Base-by-base conservation (phyloP, 805 yeast species). In the Candida sithepensis region DNA sequence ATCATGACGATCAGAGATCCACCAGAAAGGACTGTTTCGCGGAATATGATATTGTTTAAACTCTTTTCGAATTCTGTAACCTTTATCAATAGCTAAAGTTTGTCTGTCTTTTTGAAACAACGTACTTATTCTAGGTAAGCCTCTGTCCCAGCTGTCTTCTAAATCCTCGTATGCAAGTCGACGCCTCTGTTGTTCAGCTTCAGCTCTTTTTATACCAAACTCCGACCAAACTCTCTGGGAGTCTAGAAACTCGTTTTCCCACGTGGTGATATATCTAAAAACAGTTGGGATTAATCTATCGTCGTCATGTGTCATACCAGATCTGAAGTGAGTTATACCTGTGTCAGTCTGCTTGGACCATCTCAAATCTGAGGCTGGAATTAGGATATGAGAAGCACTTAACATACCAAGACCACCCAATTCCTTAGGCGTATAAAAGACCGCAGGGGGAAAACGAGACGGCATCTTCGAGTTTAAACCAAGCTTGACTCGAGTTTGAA, bases 401-500 rank as follows among this genome's bases (percentile, higher is more conserved):
- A 94, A 71, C 99, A 94, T 94, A 22, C 99, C 99, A 39, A 94
- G 70, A 39, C 99, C 99, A 43, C 99, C 99, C 3, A 94, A 70
- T 64, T 94, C 99, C 57, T 91, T 92, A 0, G 99, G 99, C 0
- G 99, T 90, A 63, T 94, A 94, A 60, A 94, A 94, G 0, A 94
- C 99, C 3, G 97, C 97, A 0, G 99, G 99, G 3, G 99, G 99
- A 69, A 94, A 94, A 47, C 99, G 75, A 0, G 97, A 84, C 0
- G 99, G 99, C 99, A 94, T 94, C 67, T 94, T 94, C 13, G 98
- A 92, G 59, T 94, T 94, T 51, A 94, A 74, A 0, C 99, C 99
- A 70, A 92, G 78, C 63, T 94, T 94, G 18, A 94, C 96, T 54
- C 96, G 76, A 46, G 91, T 94, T 67, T 94, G 99, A 40, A 94